A percentile compares a stretch with the other conserved stretches of the same genome.
Conservation (phyloP, 1,284 basidiomycete species). For the Marasmius tenuissimus region DNA sequence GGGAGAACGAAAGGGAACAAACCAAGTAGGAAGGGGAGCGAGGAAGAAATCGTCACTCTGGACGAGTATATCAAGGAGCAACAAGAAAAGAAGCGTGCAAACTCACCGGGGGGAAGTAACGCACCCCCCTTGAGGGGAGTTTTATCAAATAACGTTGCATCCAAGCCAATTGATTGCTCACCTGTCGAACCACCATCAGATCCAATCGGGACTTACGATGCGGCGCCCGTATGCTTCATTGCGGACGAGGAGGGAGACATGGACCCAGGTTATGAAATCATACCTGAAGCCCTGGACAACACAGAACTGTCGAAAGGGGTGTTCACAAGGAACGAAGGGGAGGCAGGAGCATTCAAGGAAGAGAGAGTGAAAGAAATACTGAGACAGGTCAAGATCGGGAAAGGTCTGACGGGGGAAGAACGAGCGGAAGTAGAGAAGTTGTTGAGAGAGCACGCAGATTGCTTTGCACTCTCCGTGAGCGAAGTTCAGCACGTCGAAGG, state of each 20-base stretch:
- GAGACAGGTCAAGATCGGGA: constrained; percentile 20
- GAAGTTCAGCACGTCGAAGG: constrained; percentile 24
- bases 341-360: background rate
- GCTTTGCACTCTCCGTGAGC: constrained; percentile 29
- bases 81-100: no score
- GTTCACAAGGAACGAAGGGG: background rate
- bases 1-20: no score
- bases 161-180: no score
- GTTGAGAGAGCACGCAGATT: constrained; percentile 24
- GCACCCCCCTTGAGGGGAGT: constrained; percentile 3
- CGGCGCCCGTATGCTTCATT: no score
- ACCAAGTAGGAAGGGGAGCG: no score
- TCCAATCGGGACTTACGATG: no score
- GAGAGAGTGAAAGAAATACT: constrained; percentile 21
- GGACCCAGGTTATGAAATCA: background rate
- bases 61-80: no score
- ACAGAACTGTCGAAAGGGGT: background rate
- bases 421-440: constrained; percentile 10
- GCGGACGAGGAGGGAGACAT: no score
- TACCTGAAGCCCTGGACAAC: background rate
- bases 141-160: background rate
- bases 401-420: constrained; percentile 19
- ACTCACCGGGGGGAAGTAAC: background rate
- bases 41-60: no score
- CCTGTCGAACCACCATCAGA: no score